phyloP scores from a whole-genome alignment of 2,329 filamentous ascomycete genomes.

The Claviceps monticola region DNA sequence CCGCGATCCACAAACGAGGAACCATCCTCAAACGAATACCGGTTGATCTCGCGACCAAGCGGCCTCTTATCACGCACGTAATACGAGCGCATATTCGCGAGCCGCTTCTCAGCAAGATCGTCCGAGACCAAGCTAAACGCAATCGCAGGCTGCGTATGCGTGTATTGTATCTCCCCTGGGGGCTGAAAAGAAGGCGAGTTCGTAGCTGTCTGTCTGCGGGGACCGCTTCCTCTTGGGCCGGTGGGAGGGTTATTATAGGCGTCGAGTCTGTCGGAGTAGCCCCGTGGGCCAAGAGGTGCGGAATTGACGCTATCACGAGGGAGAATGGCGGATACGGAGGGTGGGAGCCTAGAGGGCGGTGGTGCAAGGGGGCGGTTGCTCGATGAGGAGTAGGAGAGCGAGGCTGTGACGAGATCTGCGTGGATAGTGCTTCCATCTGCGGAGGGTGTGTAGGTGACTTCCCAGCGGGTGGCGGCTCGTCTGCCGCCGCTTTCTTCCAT shows the following conservation, averaged over 20 bases:
- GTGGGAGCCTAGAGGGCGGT: not conserved
- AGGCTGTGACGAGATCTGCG: conserved; percentile 19
- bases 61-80: conserved; percentile 31
- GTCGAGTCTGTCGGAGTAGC: conserved; percentile 10
- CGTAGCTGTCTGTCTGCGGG: conserved; percentile 6
- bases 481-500: conserved; percentile 42
- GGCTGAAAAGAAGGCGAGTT: not conserved
- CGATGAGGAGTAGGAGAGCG: conserved; percentile 2
- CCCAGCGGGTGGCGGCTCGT: conserved; percentile 43
- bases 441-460: conserved; percentile 54
- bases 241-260: conserved; percentile 2
- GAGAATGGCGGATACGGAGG: conserved; percentile 2
- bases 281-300: conserved; percentile 24
- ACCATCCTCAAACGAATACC: conserved; percentile 59
- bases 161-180: conserved; percentile 12
- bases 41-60: conserved; percentile 40
- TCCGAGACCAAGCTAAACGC: conserved; percentile 45
- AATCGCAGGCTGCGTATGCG: conserved; percentile 28
- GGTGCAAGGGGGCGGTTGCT: conserved; percentile 5
- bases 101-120: conserved; percentile 48
- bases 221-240: not conserved
- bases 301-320: conserved; percentile 16
- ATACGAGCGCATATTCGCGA: conserved; percentile 40
- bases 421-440: conserved; percentile 36
- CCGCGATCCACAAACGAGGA: conserved; percentile 58